Evolutionary conservation across 805 yeast species (phyloP).

Genomic region (Limtongia smithiae): DNA sequence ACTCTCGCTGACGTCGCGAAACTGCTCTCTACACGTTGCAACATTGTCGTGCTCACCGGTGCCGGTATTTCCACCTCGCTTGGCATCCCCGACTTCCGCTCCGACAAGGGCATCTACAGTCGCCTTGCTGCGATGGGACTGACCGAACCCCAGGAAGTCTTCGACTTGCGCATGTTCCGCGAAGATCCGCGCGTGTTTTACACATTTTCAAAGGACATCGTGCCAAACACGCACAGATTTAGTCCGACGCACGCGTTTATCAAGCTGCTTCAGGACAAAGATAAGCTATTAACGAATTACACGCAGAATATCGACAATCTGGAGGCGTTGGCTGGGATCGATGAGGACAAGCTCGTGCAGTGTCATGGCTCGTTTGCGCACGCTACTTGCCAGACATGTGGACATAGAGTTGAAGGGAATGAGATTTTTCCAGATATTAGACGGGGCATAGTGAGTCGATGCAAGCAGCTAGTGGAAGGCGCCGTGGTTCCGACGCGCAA

Average conservation of each 20-base stretch:
- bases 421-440: conserved; percentile 59
- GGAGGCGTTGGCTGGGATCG: conserved; percentile 59
- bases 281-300: conserved; percentile 75
- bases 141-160: conserved; percentile 87
- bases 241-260: conserved; percentile 84
- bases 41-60: conserved; percentile 75
- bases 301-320: conserved; percentile 89
- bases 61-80: conserved; percentile 89
- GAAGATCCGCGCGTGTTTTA: conserved; percentile 78
- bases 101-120: conserved; percentile 80
- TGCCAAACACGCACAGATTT: conserved; percentile 61
- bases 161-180: conserved; percentile 66
- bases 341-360: conserved; percentile 65
- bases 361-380: conserved; percentile 92
- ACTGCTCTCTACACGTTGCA: conserved; percentile 52
- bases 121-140: conserved; percentile 64
- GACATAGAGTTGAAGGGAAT: conserved; percentile 61
- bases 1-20: conserved; percentile 58
- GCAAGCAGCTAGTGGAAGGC: conserved; percentile 41
- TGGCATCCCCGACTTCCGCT: conserved; percentile 91
- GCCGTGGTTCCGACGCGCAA: conserved; percentile 22
- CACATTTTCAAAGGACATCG: conserved; percentile 77
- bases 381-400: conserved; percentile 80
- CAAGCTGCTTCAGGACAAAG: conserved; percentile 65
- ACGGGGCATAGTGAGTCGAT: conserved; percentile 59